These are phyloP conservation scores for Xylariales sp. DNA, from an alignment of 2,329 filamentous ascomycete genomes.

Conservation along the genomic window DNA sequence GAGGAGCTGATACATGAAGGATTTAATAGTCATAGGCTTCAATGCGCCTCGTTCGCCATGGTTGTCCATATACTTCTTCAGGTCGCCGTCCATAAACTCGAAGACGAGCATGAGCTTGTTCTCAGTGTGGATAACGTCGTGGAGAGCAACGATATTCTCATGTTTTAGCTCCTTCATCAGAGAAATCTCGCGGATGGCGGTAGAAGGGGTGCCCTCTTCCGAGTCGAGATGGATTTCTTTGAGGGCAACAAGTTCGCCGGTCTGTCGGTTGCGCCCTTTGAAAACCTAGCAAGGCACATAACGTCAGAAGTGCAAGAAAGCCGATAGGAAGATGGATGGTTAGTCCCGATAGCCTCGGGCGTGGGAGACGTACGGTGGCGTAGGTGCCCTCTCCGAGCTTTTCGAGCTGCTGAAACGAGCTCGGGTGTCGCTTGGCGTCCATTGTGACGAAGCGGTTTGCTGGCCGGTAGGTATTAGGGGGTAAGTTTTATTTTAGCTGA, in stretches of 20 bases:
- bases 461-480: not conserved
- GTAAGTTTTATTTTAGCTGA: not conserved
- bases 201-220: slow-evolving; percentile 96
- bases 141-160: slow-evolving; percentile 95
- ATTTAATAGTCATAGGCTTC: slow-evolving; percentile 92
- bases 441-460: slow-evolving; percentile 60
- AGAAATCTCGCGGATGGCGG: slow-evolving; percentile 97
- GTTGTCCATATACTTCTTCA: slow-evolving; percentile 99
- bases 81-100: slow-evolving; percentile 97
- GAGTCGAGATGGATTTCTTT: slow-evolving; percentile 99
- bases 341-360: not conserved
- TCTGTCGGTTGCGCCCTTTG: slow-evolving; percentile 97
- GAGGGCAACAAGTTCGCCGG: slow-evolving; percentile 93
- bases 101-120: slow-evolving; percentile 99
- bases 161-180: slow-evolving; percentile 99
- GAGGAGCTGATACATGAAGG: slow-evolving; percentile 98
- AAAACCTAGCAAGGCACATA: slow-evolving; percentile 75
- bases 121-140: slow-evolving; percentile 99
- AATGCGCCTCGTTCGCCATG: slow-evolving; percentile 89
- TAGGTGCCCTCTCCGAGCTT: slow-evolving; percentile 99
- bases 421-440: slow-evolving; percentile 93
- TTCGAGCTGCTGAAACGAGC: slow-evolving; percentile 98
- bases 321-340: slow-evolving; percentile 38
- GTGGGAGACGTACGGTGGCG: slow-evolving; percentile 78
- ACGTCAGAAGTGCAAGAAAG: slow-evolving; percentile 25